Conservation (phyloP, 768 basidiomycete genomes). For the Pisolithus orientalis region DNA sequence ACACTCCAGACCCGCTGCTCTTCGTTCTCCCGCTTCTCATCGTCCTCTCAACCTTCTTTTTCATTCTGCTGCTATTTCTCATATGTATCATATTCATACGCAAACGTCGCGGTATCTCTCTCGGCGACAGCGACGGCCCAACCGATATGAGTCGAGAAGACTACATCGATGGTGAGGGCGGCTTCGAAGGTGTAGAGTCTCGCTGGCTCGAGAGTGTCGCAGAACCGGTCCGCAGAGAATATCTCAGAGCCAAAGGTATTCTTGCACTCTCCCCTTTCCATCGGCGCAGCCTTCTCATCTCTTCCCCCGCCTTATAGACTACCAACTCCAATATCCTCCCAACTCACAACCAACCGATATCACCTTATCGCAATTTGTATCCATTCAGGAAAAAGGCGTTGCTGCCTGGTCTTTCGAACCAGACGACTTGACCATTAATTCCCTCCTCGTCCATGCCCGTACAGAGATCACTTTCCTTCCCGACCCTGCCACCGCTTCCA, state of each 20-base stretch:
- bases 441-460: conserved; percentile 87
- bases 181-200: conserved; percentile 85
- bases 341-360: conserved; percentile 98
- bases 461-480: conserved; percentile 98
- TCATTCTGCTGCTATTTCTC: conserved; percentile 88
- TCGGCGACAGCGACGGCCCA: conserved; percentile 86
- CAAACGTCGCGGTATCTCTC: conserved; percentile 66
- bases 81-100: conserved; percentile 84
- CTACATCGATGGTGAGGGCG: conserved; percentile 85
- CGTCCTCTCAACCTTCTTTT: conserved; percentile 87
- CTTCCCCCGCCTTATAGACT: conserved; percentile 41
- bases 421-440: conserved; percentile 92
- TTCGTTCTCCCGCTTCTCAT: conserved; percentile 92
- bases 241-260: conserved; percentile 84
- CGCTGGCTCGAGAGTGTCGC: conserved; percentile 86
- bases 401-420: conserved; percentile 99
- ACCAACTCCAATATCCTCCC: conserved; percentile 83
- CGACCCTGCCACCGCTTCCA: conserved; percentile 91
- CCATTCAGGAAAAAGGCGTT: conserved; percentile 99
- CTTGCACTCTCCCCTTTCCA: conserved; percentile 4
- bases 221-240: conserved; percentile 62
- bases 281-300: conserved; percentile 4
- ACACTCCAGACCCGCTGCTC: conserved; percentile 58
- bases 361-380: conserved; percentile 95
- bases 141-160: conserved; percentile 92